phyloP scores from a whole-genome alignment of 148 eudicot genomes.

The Euryodendron excelsum region DNA sequence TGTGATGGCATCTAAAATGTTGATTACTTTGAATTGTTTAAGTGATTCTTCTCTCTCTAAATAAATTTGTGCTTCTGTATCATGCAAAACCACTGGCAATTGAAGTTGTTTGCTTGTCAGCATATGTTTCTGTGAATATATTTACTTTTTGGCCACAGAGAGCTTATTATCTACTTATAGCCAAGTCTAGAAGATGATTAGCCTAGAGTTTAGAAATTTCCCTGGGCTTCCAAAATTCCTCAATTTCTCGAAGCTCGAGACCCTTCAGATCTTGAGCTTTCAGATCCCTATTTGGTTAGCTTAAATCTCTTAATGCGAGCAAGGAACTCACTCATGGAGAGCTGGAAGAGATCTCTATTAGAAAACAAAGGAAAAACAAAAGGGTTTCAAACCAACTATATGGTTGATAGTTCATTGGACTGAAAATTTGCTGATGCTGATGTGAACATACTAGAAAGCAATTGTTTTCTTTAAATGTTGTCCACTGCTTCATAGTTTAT shows the following conservation, averaged over 20 bases:
- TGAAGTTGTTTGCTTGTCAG: neutral
- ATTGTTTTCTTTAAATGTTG: constrained; percentile 4
- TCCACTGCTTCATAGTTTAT: neutral
- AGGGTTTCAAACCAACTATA: neutral
- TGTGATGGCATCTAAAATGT: constrained; percentile 1
- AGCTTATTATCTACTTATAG: neutral
- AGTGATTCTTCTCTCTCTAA: neutral
- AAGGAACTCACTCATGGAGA: neutral
- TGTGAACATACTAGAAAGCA: neutral
- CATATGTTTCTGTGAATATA: neutral
- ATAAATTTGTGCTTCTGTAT: neutral
- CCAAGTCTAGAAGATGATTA: neutral
- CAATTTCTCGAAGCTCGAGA: neutral
- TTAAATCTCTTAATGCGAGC: neutral
- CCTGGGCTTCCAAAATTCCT: neutral
- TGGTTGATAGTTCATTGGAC: neutral
- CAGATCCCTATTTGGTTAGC: neutral
- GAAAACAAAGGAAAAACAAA: neutral
- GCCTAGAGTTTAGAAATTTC: neutral
- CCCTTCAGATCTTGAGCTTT: neutral
- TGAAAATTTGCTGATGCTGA: neutral
- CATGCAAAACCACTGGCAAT: neutral
- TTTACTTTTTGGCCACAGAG: neutral
- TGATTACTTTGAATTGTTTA: neutral
- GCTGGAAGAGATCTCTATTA: neutral